Conservation (phyloP, 1,284 basidiomycete species). For the Agaricales sp. region DNA sequence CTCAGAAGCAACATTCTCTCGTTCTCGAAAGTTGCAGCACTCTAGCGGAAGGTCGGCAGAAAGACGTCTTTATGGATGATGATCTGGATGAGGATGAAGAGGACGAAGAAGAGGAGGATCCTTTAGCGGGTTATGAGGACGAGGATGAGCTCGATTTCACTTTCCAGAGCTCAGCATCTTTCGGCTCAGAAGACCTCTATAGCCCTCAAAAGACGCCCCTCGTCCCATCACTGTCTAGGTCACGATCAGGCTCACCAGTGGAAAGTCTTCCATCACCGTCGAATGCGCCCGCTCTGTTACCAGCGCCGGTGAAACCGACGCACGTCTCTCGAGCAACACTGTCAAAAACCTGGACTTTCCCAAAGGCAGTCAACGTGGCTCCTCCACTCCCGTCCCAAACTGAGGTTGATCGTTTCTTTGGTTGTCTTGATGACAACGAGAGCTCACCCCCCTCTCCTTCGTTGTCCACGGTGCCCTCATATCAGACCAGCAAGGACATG, state of each 20-base stretch:
- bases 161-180: slow-evolving; percentile 46
- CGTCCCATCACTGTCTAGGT: slow-evolving; percentile 16
- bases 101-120: slow-evolving; percentile 26
- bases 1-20: slow-evolving; percentile 10
- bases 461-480: slow-evolving; percentile 15
- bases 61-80: slow-evolving; percentile 38
- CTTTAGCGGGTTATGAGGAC: slow-evolving; percentile 52
- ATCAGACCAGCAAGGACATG: slow-evolving; percentile 44
- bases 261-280: slow-evolving; percentile 12
- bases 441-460: slow-evolving; percentile 27
- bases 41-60: slow-evolving; percentile 57
- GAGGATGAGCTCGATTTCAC: slow-evolving; percentile 41
- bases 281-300: slow-evolving; percentile 4
- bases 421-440: slow-evolving; percentile 51
- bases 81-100: slow-evolving; percentile 36
- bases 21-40: slow-evolving; percentile 12
- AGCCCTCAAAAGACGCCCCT: slow-evolving; percentile 21
- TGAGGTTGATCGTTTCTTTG: slow-evolving; percentile 63
- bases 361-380: slow-evolving; percentile 24
- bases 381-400: slow-evolving; percentile 20
- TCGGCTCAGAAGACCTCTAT: slow-evolving; percentile 43
- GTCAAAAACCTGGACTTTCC: slow-evolving; percentile 65
- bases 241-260: not conserved
- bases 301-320: slow-evolving; percentile 12
- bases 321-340: slow-evolving; percentile 37